Conservation (phyloP, 345 rosid genomes). For the Linum usitatissimum region DNA sequence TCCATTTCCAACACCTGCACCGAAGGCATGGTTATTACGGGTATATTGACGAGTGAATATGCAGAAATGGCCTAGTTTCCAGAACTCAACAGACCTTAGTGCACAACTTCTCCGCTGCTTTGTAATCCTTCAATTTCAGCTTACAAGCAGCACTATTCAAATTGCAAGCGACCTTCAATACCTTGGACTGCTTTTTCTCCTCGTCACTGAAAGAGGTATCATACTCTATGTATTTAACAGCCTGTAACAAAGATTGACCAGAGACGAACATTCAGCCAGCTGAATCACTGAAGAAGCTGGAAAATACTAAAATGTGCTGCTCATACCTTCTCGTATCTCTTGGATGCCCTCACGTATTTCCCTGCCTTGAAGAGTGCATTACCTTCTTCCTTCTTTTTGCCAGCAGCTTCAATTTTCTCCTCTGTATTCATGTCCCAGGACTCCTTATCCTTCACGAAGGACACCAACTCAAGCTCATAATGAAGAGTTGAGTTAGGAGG, state of each 20-base stretch:
- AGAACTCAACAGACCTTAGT: conserved; percentile 24
- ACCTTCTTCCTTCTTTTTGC: conserved; percentile 92
- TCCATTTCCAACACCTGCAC: conserved; percentile 43
- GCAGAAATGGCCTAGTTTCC: too few species aligned
- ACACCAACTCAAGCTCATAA: conserved; percentile 68
- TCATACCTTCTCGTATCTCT: conserved; percentile 81
- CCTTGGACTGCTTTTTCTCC: conserved; percentile 72
- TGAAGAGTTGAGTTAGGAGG: conserved; percentile 62
- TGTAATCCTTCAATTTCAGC: conserved; percentile 69
- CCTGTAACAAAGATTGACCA: conserved; percentile 30
- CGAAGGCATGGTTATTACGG: too few species aligned
- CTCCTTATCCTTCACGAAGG: conserved; percentile 89
- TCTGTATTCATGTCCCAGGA: conserved; percentile 93
- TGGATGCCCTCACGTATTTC: conserved; percentile 66
- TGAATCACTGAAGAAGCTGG: neutral
- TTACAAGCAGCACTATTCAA: conserved; percentile 86
- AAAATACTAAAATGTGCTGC: too few species aligned
- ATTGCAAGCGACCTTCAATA: conserved; percentile 71
- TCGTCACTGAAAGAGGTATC: conserved; percentile 76
- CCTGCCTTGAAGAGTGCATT: conserved; percentile 69
- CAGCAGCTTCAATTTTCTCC: conserved; percentile 84
- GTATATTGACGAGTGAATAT: too few species aligned
- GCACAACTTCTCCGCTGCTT: conserved; percentile 67
- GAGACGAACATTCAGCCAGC: too few species aligned
- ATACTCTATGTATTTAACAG: conserved; percentile 64